These are phyloP conservation scores for Lithocarpus polystachyus DNA, from an alignment of 306 rosid genomes.

Conservation along the genomic window DNA sequence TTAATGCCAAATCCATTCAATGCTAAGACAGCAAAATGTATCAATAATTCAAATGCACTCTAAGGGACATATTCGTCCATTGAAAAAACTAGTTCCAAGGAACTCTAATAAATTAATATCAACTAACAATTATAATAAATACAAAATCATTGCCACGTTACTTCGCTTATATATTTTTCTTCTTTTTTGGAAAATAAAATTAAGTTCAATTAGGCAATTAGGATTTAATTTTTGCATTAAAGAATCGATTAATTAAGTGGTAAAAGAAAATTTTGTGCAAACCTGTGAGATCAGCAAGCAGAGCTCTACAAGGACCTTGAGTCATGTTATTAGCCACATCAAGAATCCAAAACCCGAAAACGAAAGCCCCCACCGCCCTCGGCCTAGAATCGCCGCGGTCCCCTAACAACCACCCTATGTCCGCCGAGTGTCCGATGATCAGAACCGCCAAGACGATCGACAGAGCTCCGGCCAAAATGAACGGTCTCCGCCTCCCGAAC, in stretches of 20 bases:
- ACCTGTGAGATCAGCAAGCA: slow-evolving; percentile 94
- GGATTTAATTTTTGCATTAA: neutral
- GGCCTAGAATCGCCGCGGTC: slow-evolving; percentile 48
- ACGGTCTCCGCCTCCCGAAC: slow-evolving; percentile 88
- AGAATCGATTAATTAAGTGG: slow-evolving; percentile 12
- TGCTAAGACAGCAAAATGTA: neutral
- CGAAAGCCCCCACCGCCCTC: slow-evolving; percentile 56
- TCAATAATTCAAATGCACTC: neutral
- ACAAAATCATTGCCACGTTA: neutral
- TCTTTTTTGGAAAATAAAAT: too few species aligned
- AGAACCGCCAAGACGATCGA: slow-evolving; percentile 51
- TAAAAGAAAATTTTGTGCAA: neutral
- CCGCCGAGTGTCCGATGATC: slow-evolving; percentile 78
- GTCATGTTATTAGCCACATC: slow-evolving; percentile 79
- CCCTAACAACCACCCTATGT: slow-evolving; percentile 73
- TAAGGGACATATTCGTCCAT: neutral
- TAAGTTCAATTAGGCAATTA: neutral
- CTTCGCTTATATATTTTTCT: too few species aligned
- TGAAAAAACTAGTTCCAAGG: neutral
- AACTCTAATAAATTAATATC: neutral
- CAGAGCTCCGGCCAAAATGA: slow-evolving; percentile 60
- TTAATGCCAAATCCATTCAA: slow-evolving; percentile 3
- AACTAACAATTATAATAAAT: neutral
- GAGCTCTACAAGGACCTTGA: slow-evolving; percentile 86
- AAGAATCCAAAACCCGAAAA: slow-evolving; percentile 83